Evolutionary conservation across 2,329 filamentous ascomycete species (phyloP), one percentile per base, ranked within the genome.

Genomic region (Diplodia sapinea): DNA sequence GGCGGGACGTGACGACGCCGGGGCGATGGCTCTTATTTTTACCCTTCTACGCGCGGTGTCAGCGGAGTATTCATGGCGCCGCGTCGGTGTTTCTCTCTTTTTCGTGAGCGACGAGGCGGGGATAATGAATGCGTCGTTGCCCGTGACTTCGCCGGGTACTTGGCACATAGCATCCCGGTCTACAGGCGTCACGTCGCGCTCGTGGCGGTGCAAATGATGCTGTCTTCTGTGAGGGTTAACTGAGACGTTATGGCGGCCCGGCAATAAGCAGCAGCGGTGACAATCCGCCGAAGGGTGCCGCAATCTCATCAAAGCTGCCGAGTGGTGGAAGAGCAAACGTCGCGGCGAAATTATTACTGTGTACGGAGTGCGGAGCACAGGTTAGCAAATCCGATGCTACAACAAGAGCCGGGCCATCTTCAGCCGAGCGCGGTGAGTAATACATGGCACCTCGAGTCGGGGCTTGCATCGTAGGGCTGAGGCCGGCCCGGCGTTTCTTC

Each of bases 401-500:
- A 38, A 8, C 8, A 15, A 43, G 40, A 15, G 40, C 15, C 40
- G 17, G 17, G 40, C 17, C 17, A 43, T 43, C 31, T 43, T 43
- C 40, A 17, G 40, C 40, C 40, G 40, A 43, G 40, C 8, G 17
- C 17, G 40, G 40, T 43, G 40, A 43, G 40, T 33, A 33, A 33
- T 33, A 7, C 8, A 43, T 15, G 8, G 40, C 40, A 15, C 40
- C 31, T 43, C 31, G 52, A 36, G 23, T 56, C 54, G 54, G 20
- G 54, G 31, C 31, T 31, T 36, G 20, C 50, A 9, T 31, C 51
- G 54, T 56, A 56, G 54, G 54, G 54, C 54, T 56, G 54, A 56
- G 17, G 8, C 17, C 31, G 15, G 31, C 33, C 54, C 43, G 43
- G 43, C 17, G n/a, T 47, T 47, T 47, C n/a, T 47, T 47, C 43